phyloP scores from a whole-genome alignment of 179 eudicot genomes.

The Beta lomatogona region DNA sequence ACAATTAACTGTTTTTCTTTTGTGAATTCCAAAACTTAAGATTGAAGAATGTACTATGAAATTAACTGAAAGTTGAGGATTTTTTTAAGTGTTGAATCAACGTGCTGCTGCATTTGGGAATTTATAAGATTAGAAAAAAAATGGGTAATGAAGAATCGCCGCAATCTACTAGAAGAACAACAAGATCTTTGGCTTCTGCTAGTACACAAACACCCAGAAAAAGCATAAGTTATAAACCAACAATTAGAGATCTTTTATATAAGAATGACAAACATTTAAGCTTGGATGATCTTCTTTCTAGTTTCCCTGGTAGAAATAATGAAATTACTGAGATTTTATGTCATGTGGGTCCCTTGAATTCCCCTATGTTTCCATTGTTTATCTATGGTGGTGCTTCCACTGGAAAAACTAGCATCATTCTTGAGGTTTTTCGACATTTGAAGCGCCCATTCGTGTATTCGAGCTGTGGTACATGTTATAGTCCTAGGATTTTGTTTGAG shows the following conservation, averaged over 20 bases:
- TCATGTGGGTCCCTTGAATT: slow-evolving; percentile 69
- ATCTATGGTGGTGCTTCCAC: slow-evolving; percentile 75
- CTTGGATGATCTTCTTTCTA: slow-evolving; percentile 54
- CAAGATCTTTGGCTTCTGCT: slow-evolving; percentile 49
- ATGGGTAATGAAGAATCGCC: slow-evolving; percentile 66
- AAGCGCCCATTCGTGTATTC: slow-evolving; percentile 76
- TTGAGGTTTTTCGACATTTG: slow-evolving; percentile 60
- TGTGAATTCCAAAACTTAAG: neutral
- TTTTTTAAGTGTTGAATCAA: neutral
- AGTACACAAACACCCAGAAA: slow-evolving; percentile 29
- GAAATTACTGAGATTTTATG: slow-evolving; percentile 60
- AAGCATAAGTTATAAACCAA: slow-evolving; percentile 34
- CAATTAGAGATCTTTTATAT: slow-evolving; percentile 51
- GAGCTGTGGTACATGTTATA: slow-evolving; percentile 76
- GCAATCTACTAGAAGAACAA: slow-evolving; percentile 58
- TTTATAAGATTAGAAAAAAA: neutral
- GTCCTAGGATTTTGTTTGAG: slow-evolving; percentile 81
- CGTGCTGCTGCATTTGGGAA: neutral
- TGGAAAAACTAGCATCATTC: slow-evolving; percentile 73
- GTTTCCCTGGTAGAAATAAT: slow-evolving; percentile 61
- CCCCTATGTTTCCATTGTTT: slow-evolving; percentile 68
- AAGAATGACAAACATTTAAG: slow-evolving; percentile 42
- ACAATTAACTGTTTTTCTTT: neutral
- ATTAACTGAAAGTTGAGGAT: neutral
- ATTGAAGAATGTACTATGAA: neutral